Base-by-base conservation (phyloP, 768 basidiomycete species). In the Serendipita sp. region DNA sequence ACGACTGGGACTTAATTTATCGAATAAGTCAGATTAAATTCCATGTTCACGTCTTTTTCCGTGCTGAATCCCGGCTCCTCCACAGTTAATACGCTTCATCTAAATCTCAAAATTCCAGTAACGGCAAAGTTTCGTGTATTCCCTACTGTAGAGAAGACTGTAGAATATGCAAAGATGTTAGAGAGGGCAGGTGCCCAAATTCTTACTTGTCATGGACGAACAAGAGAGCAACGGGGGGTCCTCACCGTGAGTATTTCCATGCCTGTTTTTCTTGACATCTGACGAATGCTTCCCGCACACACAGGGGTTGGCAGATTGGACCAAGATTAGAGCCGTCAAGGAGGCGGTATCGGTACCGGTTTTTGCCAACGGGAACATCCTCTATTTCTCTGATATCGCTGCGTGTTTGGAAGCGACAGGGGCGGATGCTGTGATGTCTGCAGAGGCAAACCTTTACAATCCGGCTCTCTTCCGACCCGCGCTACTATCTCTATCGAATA, bases 81-180 rank as follows among this genome's bases (percentile, higher is more conserved):
- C 24, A 7, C 69, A 96, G 95, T 98, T 71, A 88, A 87, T 64
- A 90, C 76, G 2, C 77, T 99, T 0, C 94, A 97, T 70, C 72
- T 75, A 38, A 87, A 93, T 67, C 81, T 99, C 3, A 78, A 81
- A 1, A 76, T 96, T n/a, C 96, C 96, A 1, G 92, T 98, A 2
- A 96, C 93, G 0, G 96, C 92, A 48, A 98, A 99, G 70, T 96
- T 97, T 72, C 83, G 96, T 5, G 84, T 95, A 1, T 97, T 94
- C 71, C 81, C 87, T 1, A 83, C 84, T 0, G 71, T 90, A 28
- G 86, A 89, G 68, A 87, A 86, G 74, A 97, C 95, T 0, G 84
- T 98, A 1, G 86, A 84, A 65, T 99, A 99, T 67, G 96, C 96
- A 1, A 81, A 87, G 70, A 96, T 98, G 93, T 82, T 99, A 42